Conservation (phyloP, 176 grass and related monocot species). For the Eleusine coracana region DNA sequence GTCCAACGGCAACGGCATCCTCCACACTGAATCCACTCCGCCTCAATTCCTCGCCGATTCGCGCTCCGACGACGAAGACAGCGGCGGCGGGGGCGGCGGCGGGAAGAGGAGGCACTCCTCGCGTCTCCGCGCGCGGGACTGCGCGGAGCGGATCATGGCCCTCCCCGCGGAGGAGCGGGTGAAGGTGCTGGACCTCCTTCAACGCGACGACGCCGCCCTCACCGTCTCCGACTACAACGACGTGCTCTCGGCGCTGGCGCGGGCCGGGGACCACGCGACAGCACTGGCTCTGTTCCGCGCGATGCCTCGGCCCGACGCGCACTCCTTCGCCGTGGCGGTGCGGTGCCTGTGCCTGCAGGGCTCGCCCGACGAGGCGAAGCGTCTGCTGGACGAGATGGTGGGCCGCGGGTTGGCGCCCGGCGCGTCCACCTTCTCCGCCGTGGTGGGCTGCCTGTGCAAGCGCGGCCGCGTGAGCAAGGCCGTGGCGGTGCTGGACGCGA, state of each 20-base stretch:
- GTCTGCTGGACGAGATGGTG: conserved; percentile 65
- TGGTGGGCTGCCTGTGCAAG: conserved; percentile 77
- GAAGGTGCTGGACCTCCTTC: conserved; percentile 80
- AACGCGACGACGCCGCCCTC: conserved; percentile 56
- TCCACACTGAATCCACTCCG: background rate
- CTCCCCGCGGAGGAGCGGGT: conserved; percentile 77
- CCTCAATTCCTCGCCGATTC: background rate
- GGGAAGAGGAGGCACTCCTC: background rate
- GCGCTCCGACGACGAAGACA: background rate
- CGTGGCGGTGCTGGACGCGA: conserved; percentile 69
- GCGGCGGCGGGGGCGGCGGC: too few species aligned
- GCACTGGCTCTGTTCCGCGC: conserved; percentile 60
- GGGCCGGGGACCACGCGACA: conserved; percentile 59
- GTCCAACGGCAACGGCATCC: conserved; percentile 48
- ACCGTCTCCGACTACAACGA: conserved; percentile 92
- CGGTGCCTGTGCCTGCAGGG: conserved; percentile 80
- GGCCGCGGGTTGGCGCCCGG: conserved; percentile 57
- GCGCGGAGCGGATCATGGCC: conserved; percentile 57
- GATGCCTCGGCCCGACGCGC: conserved; percentile 49
- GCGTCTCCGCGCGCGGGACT: conserved; percentile 39
- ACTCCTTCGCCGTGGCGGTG: conserved; percentile 61
- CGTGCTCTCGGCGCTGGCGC: conserved; percentile 66
- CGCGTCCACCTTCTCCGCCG: conserved; percentile 55
- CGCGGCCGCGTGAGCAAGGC: conserved; percentile 66
- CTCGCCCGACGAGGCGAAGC: conserved; percentile 63